Evolutionary conservation across 805 yeast genomes (phyloP), one percentile per base, ranked within the genome.

Genomic region (Helenozyma baotianmanensis): DNA sequence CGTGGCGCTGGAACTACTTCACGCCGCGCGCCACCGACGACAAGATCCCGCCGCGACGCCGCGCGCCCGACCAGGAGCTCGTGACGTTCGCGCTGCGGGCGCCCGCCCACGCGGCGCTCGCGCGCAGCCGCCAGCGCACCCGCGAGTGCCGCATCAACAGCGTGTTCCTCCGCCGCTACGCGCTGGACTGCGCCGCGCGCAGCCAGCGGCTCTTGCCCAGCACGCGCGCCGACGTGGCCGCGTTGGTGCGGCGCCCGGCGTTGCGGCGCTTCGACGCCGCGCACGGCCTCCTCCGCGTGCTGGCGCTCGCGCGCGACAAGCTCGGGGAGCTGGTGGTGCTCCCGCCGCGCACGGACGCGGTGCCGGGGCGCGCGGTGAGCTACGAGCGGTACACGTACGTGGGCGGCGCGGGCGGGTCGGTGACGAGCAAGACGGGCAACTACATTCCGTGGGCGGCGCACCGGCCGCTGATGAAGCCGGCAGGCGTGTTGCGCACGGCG

Each of bases 271-370:
- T 30, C 17, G 30, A 32, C 15, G 23, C 14, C 12, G 25, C 23
- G 5, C 22, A 33, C 14, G 43, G 35, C 2, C 37, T 43, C 11
- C 12, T 32, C 11, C 33, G 25, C n/a, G 14, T 6, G 10, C 33
- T 28, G 25, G 23, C 14, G 11, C 23, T 25, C 23, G 25, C 21
- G 14, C 28, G 40, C 21, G 51, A 44, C n/a, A 42, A 40, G 29
- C 35, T 45, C 18, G 40, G 47, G 46, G 37, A 35, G 26, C 25
- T 36, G 9, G 78, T 77, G 11, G 62, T 77, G 4, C 49, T 78
- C 21, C 68, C 72, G 4, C 80, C 82, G 15, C 57, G 81, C 27
- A 36, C 41, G 2, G 83, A 76, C 42, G 38, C 45, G 1, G 38
- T 49, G 8, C 65, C 64, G 1, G 15, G 27, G 6, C 16, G 24